A percentile compares a stretch with the other conserved stretches of the same genome.
These are phyloP conservation scores for Ceratocystis diversiconidia DNA, from an alignment of 2,329 filamentous ascomycete genomes.

Conservation along the genomic window DNA sequence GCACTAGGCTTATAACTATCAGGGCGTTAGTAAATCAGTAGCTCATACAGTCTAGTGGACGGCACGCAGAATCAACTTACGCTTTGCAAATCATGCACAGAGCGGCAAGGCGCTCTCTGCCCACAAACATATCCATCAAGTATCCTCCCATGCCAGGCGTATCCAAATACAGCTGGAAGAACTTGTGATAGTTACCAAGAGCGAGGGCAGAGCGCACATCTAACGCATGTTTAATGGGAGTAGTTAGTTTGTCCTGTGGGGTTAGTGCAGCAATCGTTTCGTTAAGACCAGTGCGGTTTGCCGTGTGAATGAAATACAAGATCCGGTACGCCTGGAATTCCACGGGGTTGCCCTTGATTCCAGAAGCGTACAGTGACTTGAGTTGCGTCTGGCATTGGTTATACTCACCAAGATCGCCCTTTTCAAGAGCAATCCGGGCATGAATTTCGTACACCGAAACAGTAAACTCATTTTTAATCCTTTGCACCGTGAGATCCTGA, in stretches of 20 bases:
- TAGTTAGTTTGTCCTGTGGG: conserved; percentile 79
- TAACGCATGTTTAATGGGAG: conserved; percentile 76
- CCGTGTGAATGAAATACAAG: conserved; percentile 97
- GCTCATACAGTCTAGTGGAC: background rate
- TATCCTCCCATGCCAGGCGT: conserved; percentile 96
- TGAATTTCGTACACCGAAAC: conserved; percentile 95
- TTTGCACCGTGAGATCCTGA: conserved; percentile 95
- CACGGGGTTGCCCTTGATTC: conserved; percentile 74
- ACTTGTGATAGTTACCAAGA: conserved; percentile 90
- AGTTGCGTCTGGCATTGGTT: conserved; percentile 99
- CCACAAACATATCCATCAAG: conserved; percentile 98
- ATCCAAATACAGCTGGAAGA: conserved; percentile 90
- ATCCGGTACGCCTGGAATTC: conserved; percentile 99
- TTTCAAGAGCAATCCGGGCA: conserved; percentile 91
- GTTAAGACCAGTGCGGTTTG: conserved; percentile 96
- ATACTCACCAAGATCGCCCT: conserved; percentile 99
- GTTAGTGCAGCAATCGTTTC: conserved; percentile 98
- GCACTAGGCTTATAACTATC: conserved; percentile 82
- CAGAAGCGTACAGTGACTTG: conserved; percentile 75
- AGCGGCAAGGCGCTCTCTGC: conserved; percentile 79
- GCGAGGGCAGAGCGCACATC: conserved; percentile 83
- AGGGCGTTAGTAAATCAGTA: conserved; percentile 31
- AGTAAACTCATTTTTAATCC: conserved; percentile 91
- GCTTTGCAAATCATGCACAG: conserved; percentile 86
- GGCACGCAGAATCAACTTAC: conserved; percentile 42